These are phyloP conservation scores for Cutaneotrichosporon sp. DNA, from an alignment of 1,284 basidiomycete genomes.

Conservation along the genomic window DNA sequence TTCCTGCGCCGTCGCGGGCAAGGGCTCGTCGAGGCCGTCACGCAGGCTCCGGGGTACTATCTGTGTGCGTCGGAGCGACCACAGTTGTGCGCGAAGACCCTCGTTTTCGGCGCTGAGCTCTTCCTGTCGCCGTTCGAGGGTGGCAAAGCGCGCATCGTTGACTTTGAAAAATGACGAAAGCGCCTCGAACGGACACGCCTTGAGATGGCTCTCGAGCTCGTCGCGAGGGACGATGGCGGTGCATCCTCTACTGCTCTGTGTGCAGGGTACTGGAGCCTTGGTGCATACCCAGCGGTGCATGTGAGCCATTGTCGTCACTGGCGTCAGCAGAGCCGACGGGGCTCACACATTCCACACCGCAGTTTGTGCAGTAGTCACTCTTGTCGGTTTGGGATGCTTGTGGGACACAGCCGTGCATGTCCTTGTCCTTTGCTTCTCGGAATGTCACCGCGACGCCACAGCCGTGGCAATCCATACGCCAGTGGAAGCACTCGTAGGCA, in stretches of 20 bases:
- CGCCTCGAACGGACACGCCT: conserved; percentile 62
- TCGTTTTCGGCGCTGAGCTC: conserved; percentile 61
- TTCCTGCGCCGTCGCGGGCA: background rate
- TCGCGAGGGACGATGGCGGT: conserved; percentile 58
- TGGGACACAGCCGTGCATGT: too few relatives aligned
- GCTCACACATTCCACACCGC: conserved; percentile 7
- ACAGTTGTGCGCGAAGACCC: conserved; percentile 60
- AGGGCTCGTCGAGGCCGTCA: background rate
- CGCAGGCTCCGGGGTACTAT: conserved; percentile 8
- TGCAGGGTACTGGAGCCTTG: conserved; percentile 56
- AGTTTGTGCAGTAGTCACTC: background rate
- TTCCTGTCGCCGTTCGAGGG: conserved; percentile 54
- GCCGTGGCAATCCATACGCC: conserved; percentile 41
- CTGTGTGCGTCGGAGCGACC: conserved; percentile 52
- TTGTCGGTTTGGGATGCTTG: background rate
- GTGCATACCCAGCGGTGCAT: conserved; percentile 41
- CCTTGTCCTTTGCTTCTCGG: conserved; percentile 30
- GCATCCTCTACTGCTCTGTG: conserved; percentile 61
- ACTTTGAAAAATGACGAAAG: conserved; percentile 63
- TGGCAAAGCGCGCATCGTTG: conserved; percentile 56
- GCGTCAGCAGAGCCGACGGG: background rate
- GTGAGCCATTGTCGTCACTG: conserved; percentile 6
- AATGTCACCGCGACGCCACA: conserved; percentile 38
- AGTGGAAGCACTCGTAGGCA: conserved; percentile 47
- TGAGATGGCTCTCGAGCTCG: conserved; percentile 56